These are phyloP conservation scores for Sisymbrium irio DNA, from an alignment of 345 rosid species.

Conservation along the genomic window DNA sequence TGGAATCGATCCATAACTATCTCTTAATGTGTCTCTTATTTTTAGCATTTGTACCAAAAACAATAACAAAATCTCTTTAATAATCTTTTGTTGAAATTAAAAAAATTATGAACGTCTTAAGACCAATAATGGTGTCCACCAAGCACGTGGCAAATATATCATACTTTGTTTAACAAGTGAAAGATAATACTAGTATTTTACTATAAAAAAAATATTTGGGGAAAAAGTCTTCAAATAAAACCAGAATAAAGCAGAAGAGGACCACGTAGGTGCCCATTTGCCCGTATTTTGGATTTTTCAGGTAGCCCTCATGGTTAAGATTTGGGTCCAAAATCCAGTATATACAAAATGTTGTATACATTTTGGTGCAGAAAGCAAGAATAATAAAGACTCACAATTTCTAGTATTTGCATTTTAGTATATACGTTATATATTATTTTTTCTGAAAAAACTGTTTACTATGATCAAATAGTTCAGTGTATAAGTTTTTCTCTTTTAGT, in stretches of 20 bases:
- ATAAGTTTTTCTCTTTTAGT: not conserved
- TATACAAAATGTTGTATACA: not conserved
- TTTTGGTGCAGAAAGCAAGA: not conserved
- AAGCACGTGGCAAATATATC: slow-evolving; percentile 20
- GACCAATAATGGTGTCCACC: slow-evolving; percentile 23
- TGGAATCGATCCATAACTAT: not conserved
- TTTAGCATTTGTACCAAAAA: too few species aligned
- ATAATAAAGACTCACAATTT: not conserved
- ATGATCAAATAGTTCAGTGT: not conserved
- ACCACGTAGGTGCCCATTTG: slow-evolving; percentile 33
- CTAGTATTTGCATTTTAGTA: not conserved
- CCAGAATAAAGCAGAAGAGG: slow-evolving; percentile 28
- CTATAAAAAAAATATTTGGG: not conserved
- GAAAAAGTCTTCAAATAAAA: slow-evolving; percentile 22
- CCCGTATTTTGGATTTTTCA: slow-evolving; percentile 30
- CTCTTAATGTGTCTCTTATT: too few species aligned
- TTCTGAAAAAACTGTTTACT: too few species aligned
- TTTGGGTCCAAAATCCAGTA: not conserved
- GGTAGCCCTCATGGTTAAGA: slow-evolving; percentile 23
- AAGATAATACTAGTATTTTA: not conserved
- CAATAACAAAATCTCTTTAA: too few species aligned
- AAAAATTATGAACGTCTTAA: not conserved
- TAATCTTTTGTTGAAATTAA: not conserved
- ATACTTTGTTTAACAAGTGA: slow-evolving; percentile 1
- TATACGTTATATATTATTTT: too few species aligned